A percentile compares a stretch with the other conserved stretches of the same genome.
Conservation (phyloP, 2,329 filamentous ascomycete species). For the Aureobasidium pullulans region DNA sequence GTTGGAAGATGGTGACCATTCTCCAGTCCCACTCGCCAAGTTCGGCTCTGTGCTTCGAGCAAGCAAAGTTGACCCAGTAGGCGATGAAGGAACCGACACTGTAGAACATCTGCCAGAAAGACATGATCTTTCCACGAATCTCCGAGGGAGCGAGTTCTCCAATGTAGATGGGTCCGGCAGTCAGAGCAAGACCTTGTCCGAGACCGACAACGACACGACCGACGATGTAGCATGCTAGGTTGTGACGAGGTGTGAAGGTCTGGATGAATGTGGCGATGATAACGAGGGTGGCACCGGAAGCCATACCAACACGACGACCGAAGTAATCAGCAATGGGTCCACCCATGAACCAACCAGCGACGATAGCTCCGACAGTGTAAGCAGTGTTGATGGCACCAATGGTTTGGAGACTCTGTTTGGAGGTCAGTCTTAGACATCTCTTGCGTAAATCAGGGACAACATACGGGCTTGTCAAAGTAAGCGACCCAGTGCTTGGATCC, state of each 20-base stretch:
- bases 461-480: slow-evolving; percentile 49
- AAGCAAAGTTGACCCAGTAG: slow-evolving; percentile 60
- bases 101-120: slow-evolving; percentile 64
- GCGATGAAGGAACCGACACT: slow-evolving; percentile 59
- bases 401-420: slow-evolving; percentile 29
- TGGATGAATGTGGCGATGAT: slow-evolving; percentile 64
- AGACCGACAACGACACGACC: slow-evolving; percentile 63
- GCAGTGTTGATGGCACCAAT: slow-evolving; percentile 58
- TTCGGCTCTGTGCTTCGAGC: slow-evolving; percentile 45
- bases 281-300: slow-evolving; percentile 54
- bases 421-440: neutral
- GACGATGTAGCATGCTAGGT: slow-evolving; percentile 59
- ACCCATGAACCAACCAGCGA: slow-evolving; percentile 62
- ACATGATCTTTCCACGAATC: slow-evolving; percentile 61
- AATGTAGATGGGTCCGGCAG: slow-evolving; percentile 61
- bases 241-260: slow-evolving; percentile 49
- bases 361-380: slow-evolving; percentile 63
- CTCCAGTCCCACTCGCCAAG: slow-evolving; percentile 60
- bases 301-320: slow-evolving; percentile 53
- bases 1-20: slow-evolving; percentile 65
- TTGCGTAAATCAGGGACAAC: neutral
- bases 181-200: slow-evolving; percentile 61
- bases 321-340: slow-evolving; percentile 45
- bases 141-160: slow-evolving; percentile 58
- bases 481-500: slow-evolving; percentile 59